These are phyloP conservation scores for Albugo laibachii DNA, from an alignment of 352 stramenopile species.

Conservation along the genomic window DNA sequence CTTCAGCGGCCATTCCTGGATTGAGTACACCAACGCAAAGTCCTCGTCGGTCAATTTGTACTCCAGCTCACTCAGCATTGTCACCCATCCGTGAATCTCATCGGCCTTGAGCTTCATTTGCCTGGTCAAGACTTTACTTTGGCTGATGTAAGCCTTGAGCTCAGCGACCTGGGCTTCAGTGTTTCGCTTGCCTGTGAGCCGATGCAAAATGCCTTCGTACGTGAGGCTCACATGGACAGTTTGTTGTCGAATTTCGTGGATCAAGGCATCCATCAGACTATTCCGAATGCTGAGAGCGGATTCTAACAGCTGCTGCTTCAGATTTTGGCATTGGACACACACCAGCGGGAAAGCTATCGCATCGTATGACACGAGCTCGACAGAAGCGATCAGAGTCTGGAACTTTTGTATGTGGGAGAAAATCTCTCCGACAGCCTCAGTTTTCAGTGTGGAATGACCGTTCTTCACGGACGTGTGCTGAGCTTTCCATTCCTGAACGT, in stretches of 20 bases:
- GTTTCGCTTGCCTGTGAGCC: conserved; percentile 82
- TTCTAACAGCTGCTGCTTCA: conserved; percentile 52
- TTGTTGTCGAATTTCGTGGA: conserved; percentile 46
- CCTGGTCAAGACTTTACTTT: conserved; percentile 57
- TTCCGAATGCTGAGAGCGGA: conserved; percentile 53
- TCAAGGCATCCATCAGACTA: conserved; percentile 62
- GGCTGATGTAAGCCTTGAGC: conserved; percentile 76
- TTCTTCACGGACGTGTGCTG: conserved; percentile 4
- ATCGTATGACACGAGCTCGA: conserved; percentile 57
- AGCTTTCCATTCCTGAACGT: conserved; percentile 41
- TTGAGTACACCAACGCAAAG: conserved; percentile 75
- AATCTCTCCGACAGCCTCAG: conserved; percentile 12
- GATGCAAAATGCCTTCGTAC: conserved; percentile 75
- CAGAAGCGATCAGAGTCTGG: conserved; percentile 33
- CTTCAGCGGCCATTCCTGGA: conserved; percentile 73
- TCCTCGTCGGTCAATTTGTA: conserved; percentile 79
- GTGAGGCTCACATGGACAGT: conserved; percentile 78
- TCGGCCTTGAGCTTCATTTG: conserved; percentile 60
- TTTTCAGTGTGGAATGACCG: neutral
- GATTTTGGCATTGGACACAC: conserved; percentile 34
- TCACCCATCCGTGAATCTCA: conserved; percentile 47
- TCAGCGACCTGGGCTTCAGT: conserved; percentile 84
- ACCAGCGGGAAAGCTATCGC: conserved; percentile 57
- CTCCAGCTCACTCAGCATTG: conserved; percentile 60
- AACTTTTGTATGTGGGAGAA: conserved; percentile 57